These are phyloP conservation scores for Cadophora sp. DNA, from an alignment of 2,329 filamentous ascomycete species.

Conservation along the genomic window DNA sequence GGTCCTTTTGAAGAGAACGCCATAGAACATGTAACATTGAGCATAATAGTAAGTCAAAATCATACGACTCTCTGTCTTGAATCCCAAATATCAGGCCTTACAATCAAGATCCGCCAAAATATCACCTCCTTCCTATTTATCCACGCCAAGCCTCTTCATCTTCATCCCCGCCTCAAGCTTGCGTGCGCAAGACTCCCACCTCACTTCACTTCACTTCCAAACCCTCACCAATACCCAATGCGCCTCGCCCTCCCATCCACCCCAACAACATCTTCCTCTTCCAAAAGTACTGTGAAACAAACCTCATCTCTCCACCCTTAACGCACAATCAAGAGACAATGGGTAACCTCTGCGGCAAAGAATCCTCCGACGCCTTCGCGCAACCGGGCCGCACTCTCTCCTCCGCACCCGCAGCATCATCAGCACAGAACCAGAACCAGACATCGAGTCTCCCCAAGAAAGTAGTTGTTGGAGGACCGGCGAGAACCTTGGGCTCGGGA, in stretches of 20 bases:
- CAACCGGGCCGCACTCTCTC: slow-evolving; percentile 77
- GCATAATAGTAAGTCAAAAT: too few relatives aligned
- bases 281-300: not conserved
- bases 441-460: slow-evolving; percentile 55
- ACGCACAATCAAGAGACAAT: slow-evolving; percentile 53
- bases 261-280: not conserved
- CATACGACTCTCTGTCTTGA: too few relatives aligned
- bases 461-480: slow-evolving; percentile 56
- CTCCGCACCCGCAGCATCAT: slow-evolving; percentile 50
- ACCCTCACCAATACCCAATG: slow-evolving; percentile 15
- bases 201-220: too few relatives aligned
- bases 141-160: not conserved
- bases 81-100: too few relatives aligned
- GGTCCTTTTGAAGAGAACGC: too few relatives aligned
- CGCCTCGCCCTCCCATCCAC: slow-evolving; percentile 11
- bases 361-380: slow-evolving; percentile 72
- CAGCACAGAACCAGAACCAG: slow-evolving; percentile 47
- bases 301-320: not conserved
- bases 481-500: slow-evolving; percentile 67
- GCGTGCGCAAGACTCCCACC: slow-evolving; percentile 25
- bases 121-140: not conserved
- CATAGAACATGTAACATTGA: too few relatives aligned
- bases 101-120: not conserved
- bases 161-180: slow-evolving; percentile 18
- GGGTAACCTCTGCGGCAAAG: slow-evolving; percentile 88